These are phyloP conservation scores for Coelastrella sp. DNA, from an alignment of 139 green algal genomes.

Conservation along the genomic window DNA sequence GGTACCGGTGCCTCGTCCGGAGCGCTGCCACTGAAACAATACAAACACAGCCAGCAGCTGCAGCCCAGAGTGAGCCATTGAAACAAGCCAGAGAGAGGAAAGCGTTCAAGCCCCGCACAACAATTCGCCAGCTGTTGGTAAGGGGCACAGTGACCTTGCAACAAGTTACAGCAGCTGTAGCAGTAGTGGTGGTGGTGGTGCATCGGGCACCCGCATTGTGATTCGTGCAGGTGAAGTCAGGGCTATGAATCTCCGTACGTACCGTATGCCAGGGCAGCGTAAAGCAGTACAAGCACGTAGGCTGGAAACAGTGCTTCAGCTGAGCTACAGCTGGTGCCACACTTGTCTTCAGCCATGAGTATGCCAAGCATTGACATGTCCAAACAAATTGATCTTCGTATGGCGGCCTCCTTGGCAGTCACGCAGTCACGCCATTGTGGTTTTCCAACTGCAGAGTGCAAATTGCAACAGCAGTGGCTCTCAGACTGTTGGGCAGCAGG, in stretches of 20 bases:
- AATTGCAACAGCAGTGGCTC: not conserved
- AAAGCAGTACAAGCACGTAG: too few species aligned
- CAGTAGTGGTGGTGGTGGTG: not conserved
- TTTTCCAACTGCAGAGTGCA: not conserved
- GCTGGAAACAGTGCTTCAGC: too few species aligned
- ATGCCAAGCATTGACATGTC: too few species aligned
- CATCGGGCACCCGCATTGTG: not conserved
- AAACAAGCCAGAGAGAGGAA: not conserved
- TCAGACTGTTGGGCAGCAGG: not conserved
- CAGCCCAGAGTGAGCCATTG: not conserved
- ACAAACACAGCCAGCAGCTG: slow-evolving; percentile 23
- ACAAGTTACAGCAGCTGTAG: not conserved
- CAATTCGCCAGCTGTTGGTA: slow-evolving; percentile 37
- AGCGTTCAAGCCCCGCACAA: slow-evolving; percentile 37
- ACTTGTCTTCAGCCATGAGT: too few species aligned
- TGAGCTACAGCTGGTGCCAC: too few species aligned
- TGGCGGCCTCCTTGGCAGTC: not conserved
- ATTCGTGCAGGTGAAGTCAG: too few species aligned
- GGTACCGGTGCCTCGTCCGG: not conserved
- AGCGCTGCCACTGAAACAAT: slow-evolving; percentile 10
- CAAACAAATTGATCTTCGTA: too few species aligned
- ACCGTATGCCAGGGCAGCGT: too few species aligned
- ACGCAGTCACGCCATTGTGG: not conserved
- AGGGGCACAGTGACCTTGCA: not conserved
- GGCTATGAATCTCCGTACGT: too few species aligned